Evolutionary conservation across 2,329 filamentous ascomycete genomes (phyloP), one percentile per base, ranked within the genome.

Genomic region (Xylariaceae sp.): DNA sequence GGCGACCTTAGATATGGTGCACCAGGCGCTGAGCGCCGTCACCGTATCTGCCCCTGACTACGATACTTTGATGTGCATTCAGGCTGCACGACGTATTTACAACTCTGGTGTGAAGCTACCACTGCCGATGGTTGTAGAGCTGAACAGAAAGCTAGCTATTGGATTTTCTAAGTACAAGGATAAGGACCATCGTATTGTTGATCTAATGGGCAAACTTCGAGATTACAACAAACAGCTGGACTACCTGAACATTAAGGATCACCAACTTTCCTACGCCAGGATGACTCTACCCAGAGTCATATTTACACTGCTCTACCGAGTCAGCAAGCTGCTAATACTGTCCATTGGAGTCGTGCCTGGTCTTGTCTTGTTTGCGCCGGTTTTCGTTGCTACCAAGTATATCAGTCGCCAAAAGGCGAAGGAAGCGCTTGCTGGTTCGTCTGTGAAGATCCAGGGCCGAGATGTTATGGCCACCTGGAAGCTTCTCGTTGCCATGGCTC

Each of bases 391-490:
- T 8, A 89, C 90, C 48, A 95, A 93, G 73, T 76, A 88, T 58
- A 93, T 95, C 71, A 94, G 89, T 59, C 83, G 84, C 58, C 85
- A 86, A 68, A 96, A 96, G 76, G 90, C 91, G 8, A 86, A 85
- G 69, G 88, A 92, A 74, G 92, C 92, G 2, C 79, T 96, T 60
- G 91, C 90, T 13, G 90, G 88, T 11, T 95, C 90, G 4, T 88
- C 88, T 0, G 92, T 96, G 73, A 96, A 96, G 76, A 85, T 96
- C 58, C 87, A 92, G 71, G 92, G 89, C 18, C 85, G 87, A 61
- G 92, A 96, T 73, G 92, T 96, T 56, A 92, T 96, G 80, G 90
- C 91, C 0, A 96, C 92, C 0, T 96, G 92, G 92, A 96, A 96
- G 74, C 83, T 96, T 15, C 82, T 96, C 39, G 90, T 96, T n/a